These are phyloP conservation scores for Penicillium herquei DNA, from an alignment of 495 filamentous ascomycete species.

Conservation along the genomic window DNA sequence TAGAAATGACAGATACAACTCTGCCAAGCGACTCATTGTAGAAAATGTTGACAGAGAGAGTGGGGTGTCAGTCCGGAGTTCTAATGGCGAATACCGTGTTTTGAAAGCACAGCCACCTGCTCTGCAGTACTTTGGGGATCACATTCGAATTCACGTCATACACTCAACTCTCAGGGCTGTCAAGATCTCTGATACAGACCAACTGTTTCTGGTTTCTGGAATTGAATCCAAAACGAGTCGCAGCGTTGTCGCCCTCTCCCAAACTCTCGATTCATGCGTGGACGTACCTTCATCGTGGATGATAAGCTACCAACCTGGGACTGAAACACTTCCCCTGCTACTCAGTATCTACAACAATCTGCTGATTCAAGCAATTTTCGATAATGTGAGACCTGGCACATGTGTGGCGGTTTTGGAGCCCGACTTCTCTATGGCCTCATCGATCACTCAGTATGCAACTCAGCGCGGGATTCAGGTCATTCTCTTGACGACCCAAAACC, in stretches of 20 bases:
- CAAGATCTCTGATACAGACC: constrained; percentile 4
- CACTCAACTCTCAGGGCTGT: constrained; percentile 17
- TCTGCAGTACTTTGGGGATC: neutral
- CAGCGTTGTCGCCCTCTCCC: constrained; percentile 11
- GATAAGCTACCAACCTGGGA: constrained; percentile 6
- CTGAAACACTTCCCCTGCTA: constrained; percentile 8
- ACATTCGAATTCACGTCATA: constrained; percentile 9
- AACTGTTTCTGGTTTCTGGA: constrained; percentile 17
- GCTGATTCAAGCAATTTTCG: constrained; percentile 14
- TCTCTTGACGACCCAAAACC: constrained; percentile 15
- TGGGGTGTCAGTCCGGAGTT: constrained; percentile 4
- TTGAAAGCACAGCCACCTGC: neutral
- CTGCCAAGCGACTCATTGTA: constrained; percentile 26
- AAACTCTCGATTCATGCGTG: constrained; percentile 12
- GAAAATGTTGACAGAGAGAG: constrained; percentile 8
- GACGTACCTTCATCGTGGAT: constrained; percentile 12
- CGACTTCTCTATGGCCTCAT: constrained; percentile 14
- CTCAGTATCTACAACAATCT: constrained; percentile 17
- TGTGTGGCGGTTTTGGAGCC: constrained; percentile 18
- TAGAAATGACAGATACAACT: constrained; percentile 41
- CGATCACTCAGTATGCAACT: constrained; percentile 15
- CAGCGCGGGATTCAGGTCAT: constrained; percentile 17
- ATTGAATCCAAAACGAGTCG: neutral
- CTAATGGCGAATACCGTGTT: constrained; percentile 13
- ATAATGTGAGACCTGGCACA: constrained; percentile 5